Evolutionary conservation across 2,329 filamentous ascomycete species (phyloP), one percentile per base, ranked within the genome.

Genomic region (Magnaporthales sp.): DNA sequence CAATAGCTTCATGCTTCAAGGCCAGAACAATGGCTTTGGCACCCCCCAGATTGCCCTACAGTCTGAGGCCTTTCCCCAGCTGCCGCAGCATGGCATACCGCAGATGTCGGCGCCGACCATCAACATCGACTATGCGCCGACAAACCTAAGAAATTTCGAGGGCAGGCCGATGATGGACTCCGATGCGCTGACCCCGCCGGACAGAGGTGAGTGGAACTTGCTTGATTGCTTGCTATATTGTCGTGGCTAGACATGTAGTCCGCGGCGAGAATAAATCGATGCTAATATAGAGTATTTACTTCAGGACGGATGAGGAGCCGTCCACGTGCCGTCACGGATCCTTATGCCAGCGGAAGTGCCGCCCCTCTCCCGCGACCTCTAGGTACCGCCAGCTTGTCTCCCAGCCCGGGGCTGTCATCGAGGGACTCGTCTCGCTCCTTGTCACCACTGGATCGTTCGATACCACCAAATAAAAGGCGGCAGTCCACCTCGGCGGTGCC

Each of bases 41-140:
- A 71, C 74, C 70, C 75, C 78, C 72, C 83, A 31, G 72, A 77
- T 26, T 79, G 87, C 75, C 70, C 74, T 80, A 68, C 74, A 73
- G 5, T 65, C 75, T 2, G 84, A 87, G 70, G 79, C 83, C 8
- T 88, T 87, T 71, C 83, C 85, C 6, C 75, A 79, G 31, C 76
- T 87, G 15, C 75, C 75, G 22, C 79, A 81, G 66, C 90, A 93
- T 67, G 85, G 91, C 74, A 86, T 87, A 6, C 74, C 73, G 62
- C 85, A 91, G 71, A 95, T 96, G 89, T 90, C 90, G 3, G 91
- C 93, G n/a, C 93, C 93, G 0, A 91, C 93, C 65, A 97, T 97
- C 77, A 96, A 95, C 74, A 95, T 97, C 72, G 91, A 97, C 75
- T 93, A 92, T 76, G 93, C 93, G 19, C 93, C 93, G 27, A 89